Base-by-base conservation (phyloP, 495 filamentous ascomycete species). In the Aspergillus egyptiacus region DNA sequence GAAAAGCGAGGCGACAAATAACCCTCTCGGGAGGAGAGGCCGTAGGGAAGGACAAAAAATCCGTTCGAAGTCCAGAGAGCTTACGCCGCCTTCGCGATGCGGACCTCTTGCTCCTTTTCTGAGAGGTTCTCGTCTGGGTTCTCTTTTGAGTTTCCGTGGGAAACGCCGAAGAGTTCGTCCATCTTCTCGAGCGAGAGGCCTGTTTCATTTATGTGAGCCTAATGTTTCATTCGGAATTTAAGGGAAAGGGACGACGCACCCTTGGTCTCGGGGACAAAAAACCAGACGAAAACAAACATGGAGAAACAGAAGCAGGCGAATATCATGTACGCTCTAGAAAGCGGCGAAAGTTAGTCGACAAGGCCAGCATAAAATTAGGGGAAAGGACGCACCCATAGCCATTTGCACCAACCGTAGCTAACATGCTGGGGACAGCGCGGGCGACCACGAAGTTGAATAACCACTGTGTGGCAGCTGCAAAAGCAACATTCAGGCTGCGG, bases 241-340 rank as follows among this genome's bases (percentile, higher is more conserved):
- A 44, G 8, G 30, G 13, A 15, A 18, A 50, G 30, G 28, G 2
- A 17, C 18, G 39, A 50, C 60, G 37, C 39, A 72, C 81, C 84
- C 69, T 87, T 88, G 1, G 84, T 88, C 65, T 88, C 84, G 1
- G 83, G 83, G 31, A 87, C 74, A 45, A 84, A 81, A 69, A 88
- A 85, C 73, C 75, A 84, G 9, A 84, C 81, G 49, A 85, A 86
- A 50, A 81, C 56, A 46, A 75, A 72, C 79, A 86, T 87, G 25
- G 65, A 65, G 57, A 83, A 76, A 61, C 83, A 85, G 66, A 86
- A 87, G 48, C 60, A 71, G 7, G 64, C 33, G 40, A 71, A 72
- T 11, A 72, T 70, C 25, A 72, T 53, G 43, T 71, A 81, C 0
- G 75, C 75, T 17, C 62, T 64, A 71, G 13, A 23, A n/a, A n/a